Conservation (phyloP, 768 basidiomycete genomes). For the Leucocoprinus leucothites region DNA sequence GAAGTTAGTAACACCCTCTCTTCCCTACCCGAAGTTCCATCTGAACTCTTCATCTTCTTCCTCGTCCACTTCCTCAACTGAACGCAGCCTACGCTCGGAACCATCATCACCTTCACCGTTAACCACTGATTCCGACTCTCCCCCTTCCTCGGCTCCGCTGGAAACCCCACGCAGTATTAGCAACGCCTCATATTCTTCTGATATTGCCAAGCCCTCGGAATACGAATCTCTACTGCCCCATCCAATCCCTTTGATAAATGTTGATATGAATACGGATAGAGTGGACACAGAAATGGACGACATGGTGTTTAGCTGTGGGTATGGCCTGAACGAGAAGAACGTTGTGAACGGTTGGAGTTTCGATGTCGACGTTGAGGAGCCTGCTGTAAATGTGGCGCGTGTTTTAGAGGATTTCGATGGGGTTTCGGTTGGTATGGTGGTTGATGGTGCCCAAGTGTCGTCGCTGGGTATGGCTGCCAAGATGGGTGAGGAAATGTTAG, state of each 20-base stretch:
- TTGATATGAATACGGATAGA: neutral
- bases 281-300: neutral
- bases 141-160: conserved; percentile 1
- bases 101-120: conserved; percentile 3
- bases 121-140: conserved; percentile 1
- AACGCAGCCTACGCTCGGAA: neutral
- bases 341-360: neutral
- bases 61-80: neutral
- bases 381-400: neutral
- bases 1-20: neutral
- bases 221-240: neutral
- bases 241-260: conserved; percentile 1
- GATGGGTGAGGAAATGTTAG: neutral
- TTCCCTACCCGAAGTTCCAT: neutral
- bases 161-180: neutral
- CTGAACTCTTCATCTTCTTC: conserved; percentile 9
- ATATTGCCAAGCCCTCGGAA: conserved; percentile 5
- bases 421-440: neutral
- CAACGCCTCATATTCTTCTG: conserved; percentile 3
- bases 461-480: neutral
- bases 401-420: conserved; percentile 2
- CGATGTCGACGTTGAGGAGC: conserved; percentile 1
- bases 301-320: neutral
- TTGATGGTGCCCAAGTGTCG: neutral
- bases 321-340: neutral